These are phyloP conservation scores for Saccharomyces hybrid DNA, from an alignment of 1,139 yeast genomes.

Conservation along the genomic window DNA sequence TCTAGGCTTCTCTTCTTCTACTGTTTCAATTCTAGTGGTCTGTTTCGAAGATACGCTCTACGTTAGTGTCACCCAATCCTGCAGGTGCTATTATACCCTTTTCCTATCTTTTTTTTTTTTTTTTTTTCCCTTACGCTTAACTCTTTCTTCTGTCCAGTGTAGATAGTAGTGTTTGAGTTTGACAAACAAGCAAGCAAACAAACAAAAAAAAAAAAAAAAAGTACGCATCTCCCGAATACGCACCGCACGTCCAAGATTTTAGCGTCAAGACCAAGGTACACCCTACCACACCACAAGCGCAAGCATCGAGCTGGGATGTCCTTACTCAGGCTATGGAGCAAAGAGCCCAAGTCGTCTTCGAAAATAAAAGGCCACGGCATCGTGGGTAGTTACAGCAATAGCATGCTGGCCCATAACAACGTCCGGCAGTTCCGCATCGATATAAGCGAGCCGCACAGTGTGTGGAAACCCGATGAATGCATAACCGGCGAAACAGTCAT, in stretches of 20 bases:
- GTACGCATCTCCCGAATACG: neutral
- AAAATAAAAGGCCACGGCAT: neutral
- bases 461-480: slow-evolving; percentile 53
- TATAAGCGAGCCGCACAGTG: slow-evolving; percentile 64
- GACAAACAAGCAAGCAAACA: neutral
- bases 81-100: neutral
- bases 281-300: neutral
- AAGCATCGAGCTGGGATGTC: neutral
- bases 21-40: neutral
- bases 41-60: neutral
- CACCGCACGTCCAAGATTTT: neutral
- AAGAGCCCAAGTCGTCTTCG: neutral
- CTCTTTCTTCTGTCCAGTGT: neutral
- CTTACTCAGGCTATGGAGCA: slow-evolving; percentile 1
- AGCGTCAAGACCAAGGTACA: neutral
- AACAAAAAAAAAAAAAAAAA: neutral
- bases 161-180: neutral
- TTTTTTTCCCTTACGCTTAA: neutral
- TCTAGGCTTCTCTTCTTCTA: neutral
- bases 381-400: neutral
- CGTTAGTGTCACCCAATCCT: neutral
- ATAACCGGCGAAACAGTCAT: slow-evolving; percentile 56
- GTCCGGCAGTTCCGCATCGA: slow-evolving; percentile 59
- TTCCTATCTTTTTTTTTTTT: neutral
- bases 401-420: neutral